A percentile compares a stretch with the other conserved stretches of the same genome.
Conservation (phyloP, 2,329 filamentous ascomycete genomes). For the Cephalotrichum gorgonifer region DNA sequence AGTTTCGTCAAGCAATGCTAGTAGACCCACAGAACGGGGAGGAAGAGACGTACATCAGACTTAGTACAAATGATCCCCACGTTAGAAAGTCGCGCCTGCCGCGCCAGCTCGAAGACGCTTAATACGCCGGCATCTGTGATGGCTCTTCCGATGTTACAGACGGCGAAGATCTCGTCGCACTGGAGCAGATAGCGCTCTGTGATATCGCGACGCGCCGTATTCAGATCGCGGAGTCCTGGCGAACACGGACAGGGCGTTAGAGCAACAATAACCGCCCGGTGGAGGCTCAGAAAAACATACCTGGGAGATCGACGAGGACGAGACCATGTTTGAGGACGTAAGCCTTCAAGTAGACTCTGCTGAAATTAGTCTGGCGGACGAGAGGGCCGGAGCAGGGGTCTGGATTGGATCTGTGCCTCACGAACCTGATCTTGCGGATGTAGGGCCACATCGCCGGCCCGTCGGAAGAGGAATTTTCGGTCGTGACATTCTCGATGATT, state of each 20-base stretch:
- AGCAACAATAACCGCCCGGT: not conserved
- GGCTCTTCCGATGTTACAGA: slow-evolving; percentile 30
- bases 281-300: slow-evolving; percentile 16
- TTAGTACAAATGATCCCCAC: slow-evolving; percentile 32
- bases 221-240: slow-evolving; percentile 34
- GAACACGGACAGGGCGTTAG: not conserved
- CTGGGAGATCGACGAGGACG: slow-evolving; percentile 36
- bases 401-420: not conserved
- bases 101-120: slow-evolving; percentile 28
- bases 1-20: not conserved
- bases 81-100: slow-evolving; percentile 23
- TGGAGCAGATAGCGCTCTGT: slow-evolving; percentile 32
- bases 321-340: slow-evolving; percentile 36
- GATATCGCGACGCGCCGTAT: slow-evolving; percentile 29
- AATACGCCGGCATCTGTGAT: slow-evolving; percentile 28
- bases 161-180: slow-evolving; percentile 36
- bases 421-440: slow-evolving; percentile 30
- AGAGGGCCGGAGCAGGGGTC: not conserved
- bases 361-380: not conserved
- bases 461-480: too few species aligned
- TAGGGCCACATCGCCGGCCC: too few species aligned
- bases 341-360: slow-evolving; percentile 31
- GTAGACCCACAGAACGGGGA: not conserved
- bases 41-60: slow-evolving; percentile 22
- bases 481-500: too few species aligned